Percentiles rank a stretch among this genome's conserved stretches.
phyloP scores from a whole-genome alignment of 495 filamentous ascomycete species.

The Aspergillus hancockii region DNA sequence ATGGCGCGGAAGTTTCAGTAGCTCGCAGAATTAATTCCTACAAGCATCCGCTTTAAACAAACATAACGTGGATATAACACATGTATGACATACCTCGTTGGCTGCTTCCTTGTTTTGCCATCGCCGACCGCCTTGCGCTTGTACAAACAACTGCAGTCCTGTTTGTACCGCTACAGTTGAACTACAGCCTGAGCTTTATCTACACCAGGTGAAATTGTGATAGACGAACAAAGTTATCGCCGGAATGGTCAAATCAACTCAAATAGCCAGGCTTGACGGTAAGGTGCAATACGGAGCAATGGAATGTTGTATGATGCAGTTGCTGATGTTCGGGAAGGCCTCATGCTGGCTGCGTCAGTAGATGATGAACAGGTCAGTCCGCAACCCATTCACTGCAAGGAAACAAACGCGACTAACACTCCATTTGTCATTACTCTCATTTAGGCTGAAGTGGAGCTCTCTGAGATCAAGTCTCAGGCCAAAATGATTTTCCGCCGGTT shows the following conservation, averaged over 20 bases:
- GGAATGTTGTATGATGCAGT: conserved; percentile 3
- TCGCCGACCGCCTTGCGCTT: conserved; percentile 34
- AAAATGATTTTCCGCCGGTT: conserved; percentile 87
- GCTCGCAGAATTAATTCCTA: neutral
- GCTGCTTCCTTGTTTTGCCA: conserved; percentile 31
- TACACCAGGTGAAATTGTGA: conserved; percentile 17
- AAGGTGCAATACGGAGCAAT: conserved; percentile 23
- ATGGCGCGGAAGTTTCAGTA: neutral
- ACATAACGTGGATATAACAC: neutral
- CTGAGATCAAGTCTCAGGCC: conserved; percentile 85
- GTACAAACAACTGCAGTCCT: conserved; percentile 10
- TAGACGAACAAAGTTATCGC: neutral
- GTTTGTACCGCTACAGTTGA: neutral
- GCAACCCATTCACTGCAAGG: conserved; percentile 14
- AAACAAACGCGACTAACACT: conserved; percentile 5
- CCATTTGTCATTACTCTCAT: conserved; percentile 10
- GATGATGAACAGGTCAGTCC: conserved; percentile 75
- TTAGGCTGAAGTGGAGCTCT: conserved; percentile 71
- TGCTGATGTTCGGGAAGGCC: conserved; percentile 52
- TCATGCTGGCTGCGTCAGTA: conserved; percentile 92
- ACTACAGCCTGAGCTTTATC: conserved; percentile 13
- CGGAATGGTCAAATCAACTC: conserved; percentile 91
- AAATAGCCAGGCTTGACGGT: conserved; percentile 94
- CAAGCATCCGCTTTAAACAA: neutral
- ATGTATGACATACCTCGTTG: conserved; percentile 20